A percentile compares a stretch with the other conserved stretches of the same genome.
These are phyloP conservation scores for Jatropha curcas DNA, from an alignment of 345 rosid species.

Conservation along the genomic window DNA sequence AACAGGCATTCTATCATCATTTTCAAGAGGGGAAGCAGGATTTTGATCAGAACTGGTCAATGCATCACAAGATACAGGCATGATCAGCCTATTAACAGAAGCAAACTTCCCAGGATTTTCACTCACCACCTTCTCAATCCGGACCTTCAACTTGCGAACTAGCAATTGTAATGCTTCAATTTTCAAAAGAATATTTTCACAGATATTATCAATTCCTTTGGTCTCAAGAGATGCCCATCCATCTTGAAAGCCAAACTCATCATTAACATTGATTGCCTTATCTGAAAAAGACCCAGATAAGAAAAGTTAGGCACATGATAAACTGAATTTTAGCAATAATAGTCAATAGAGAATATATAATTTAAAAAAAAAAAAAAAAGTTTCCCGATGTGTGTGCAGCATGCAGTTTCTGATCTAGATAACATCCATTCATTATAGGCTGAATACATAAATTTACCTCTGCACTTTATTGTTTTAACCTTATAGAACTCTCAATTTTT, in stretches of 20 bases:
- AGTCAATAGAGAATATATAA: background rate
- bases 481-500: too few species aligned
- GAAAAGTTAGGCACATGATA: background rate
- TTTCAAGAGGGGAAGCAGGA: constrained; percentile 35
- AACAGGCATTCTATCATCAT: constrained; percentile 35
- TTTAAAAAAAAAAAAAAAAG: background rate
- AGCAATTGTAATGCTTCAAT: constrained; percentile 52
- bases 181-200: constrained; percentile 61
- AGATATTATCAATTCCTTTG: constrained; percentile 40
- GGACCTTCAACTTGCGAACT: constrained; percentile 48
- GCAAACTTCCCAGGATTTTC: constrained; percentile 60
- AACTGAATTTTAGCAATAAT: background rate
- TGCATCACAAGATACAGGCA: constrained; percentile 37
- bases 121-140: constrained; percentile 59
- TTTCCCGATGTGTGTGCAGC: background rate
- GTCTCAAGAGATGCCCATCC: constrained; percentile 46
- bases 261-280: constrained; percentile 35
- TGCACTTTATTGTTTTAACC: too few species aligned
- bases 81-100: constrained; percentile 47
- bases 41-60: constrained; percentile 40
- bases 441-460: too few species aligned
- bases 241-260: constrained; percentile 40
- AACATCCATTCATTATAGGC: too few species aligned
- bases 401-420: too few species aligned
- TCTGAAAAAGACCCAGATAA: constrained; percentile 34